phyloP scores from a whole-genome alignment of 2,329 filamentous ascomycete genomes.

The Paracoccidioides lutzii region DNA sequence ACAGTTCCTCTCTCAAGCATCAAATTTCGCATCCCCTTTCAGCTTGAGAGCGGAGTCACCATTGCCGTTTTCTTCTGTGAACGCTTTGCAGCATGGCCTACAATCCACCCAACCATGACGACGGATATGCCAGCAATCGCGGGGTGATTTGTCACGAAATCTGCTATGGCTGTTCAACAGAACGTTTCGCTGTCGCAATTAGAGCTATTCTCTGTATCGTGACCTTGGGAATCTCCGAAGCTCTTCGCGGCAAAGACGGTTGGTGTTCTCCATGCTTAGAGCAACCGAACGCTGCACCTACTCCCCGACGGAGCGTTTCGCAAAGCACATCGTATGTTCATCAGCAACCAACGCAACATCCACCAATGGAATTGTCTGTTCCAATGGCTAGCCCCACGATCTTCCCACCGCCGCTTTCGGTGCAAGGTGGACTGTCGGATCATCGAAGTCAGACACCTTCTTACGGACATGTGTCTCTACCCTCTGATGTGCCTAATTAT shows the following conservation, averaged over 20 bases:
- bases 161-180: conserved; percentile 2
- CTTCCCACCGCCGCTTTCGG: not conserved
- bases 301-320: not conserved
- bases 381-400: not conserved
- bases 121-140: not conserved
- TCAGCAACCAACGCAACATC: not conserved
- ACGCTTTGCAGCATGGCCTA: not conserved
- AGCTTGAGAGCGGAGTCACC: no score
- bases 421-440: not conserved
- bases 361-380: not conserved
- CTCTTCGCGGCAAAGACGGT: conserved; percentile 1
- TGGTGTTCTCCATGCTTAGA: conserved; percentile 1
- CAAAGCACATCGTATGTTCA: not conserved
- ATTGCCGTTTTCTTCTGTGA: not conserved
- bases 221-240: conserved; percentile 1
- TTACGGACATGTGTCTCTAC: not conserved
- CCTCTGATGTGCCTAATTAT: not conserved
- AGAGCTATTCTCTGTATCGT: not conserved
- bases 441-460: not conserved
- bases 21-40: no score
- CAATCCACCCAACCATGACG: not conserved
- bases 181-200: conserved; percentile 1
- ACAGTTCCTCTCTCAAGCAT: no score
- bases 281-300: not conserved
- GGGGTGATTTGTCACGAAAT: conserved; percentile 1